phyloP scores from a whole-genome alignment of 371 early-diverging fungal species.

The Nosema granulosis region DNA sequence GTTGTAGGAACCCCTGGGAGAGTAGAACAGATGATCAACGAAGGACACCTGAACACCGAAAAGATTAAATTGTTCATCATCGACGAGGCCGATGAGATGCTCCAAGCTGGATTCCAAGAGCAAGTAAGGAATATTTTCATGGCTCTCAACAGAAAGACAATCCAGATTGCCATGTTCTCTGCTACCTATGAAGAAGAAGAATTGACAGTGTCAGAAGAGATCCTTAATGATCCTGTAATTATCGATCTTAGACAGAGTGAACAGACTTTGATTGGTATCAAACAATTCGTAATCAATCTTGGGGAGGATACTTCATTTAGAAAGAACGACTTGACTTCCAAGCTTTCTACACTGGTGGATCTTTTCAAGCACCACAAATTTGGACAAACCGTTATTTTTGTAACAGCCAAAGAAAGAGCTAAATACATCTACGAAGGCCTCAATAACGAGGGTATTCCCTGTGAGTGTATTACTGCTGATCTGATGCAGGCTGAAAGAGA shows the following conservation, averaged over 20 bases:
- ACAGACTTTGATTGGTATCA: constrained; percentile 97
- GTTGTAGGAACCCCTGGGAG: constrained; percentile 98
- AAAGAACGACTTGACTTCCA: constrained; percentile 71
- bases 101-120: constrained; percentile 91
- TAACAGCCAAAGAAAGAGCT: constrained; percentile 92
- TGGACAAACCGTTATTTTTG: constrained; percentile 96
- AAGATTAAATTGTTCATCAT: constrained; percentile 89
- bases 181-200: constrained; percentile 95
- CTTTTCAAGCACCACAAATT: constrained; percentile 86
- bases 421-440: constrained; percentile 88
- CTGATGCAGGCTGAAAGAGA: constrained; percentile 92
- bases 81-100: constrained; percentile 98
- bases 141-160: constrained; percentile 74
- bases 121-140: constrained; percentile 94
- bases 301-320: constrained; percentile 70
- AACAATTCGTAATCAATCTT: constrained; percentile 93
- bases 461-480: constrained; percentile 94
- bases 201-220: constrained; percentile 85
- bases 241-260: constrained; percentile 98
- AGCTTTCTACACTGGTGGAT: constrained; percentile 76
- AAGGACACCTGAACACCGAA: constrained; percentile 75
- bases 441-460: constrained; percentile 82
- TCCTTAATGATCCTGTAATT: constrained; percentile 88
- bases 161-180: constrained; percentile 92
- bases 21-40: constrained; percentile 93